Evolutionary conservation across 345 rosid genomes (phyloP).

Genomic region (Salix koriyanagi): DNA sequence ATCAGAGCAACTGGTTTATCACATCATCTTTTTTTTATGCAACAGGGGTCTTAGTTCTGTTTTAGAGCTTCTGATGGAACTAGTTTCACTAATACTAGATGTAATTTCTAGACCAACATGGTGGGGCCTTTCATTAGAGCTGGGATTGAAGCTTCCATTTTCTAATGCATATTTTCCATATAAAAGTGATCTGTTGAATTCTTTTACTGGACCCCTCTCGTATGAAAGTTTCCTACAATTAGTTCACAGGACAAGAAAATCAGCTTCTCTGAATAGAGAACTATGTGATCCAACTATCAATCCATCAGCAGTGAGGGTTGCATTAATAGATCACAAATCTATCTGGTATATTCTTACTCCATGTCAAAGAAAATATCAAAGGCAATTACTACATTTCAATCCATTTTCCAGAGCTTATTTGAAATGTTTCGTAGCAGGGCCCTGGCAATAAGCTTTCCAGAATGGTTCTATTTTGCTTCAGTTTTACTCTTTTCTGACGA

Average conservation of each 20-base stretch:
- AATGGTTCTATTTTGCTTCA: conserved; percentile 77
- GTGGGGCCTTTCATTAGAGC: conserved; percentile 63
- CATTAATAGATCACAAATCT: conserved; percentile 49
- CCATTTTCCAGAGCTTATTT: not conserved
- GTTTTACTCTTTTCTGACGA: conserved; percentile 42
- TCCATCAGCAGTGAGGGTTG: conserved; percentile 21
- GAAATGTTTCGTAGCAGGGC: conserved; percentile 51
- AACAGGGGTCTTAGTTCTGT: conserved; percentile 63
- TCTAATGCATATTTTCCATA: conserved; percentile 61
- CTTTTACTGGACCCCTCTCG: conserved; percentile 50
- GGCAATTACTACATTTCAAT: not conserved
- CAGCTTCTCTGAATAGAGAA: conserved; percentile 14
- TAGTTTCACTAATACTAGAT: conserved; percentile 50
- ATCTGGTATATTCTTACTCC: conserved; percentile 44
- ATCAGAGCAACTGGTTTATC: not conserved
- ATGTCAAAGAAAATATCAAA: not conserved
- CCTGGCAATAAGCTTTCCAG: conserved; percentile 70
- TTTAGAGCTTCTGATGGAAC: conserved; percentile 48
- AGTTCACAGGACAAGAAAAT: conserved; percentile 35
- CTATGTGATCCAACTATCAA: conserved; percentile 18
- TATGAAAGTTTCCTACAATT: conserved; percentile 33
- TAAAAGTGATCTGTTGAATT: conserved; percentile 37
- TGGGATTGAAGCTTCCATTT: conserved; percentile 57
- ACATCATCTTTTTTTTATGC: conserved; percentile 15
- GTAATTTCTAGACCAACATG: conserved; percentile 52